phyloP scores from a whole-genome alignment of 2,329 filamentous ascomycete species.

The Ustulina deusta region DNA sequence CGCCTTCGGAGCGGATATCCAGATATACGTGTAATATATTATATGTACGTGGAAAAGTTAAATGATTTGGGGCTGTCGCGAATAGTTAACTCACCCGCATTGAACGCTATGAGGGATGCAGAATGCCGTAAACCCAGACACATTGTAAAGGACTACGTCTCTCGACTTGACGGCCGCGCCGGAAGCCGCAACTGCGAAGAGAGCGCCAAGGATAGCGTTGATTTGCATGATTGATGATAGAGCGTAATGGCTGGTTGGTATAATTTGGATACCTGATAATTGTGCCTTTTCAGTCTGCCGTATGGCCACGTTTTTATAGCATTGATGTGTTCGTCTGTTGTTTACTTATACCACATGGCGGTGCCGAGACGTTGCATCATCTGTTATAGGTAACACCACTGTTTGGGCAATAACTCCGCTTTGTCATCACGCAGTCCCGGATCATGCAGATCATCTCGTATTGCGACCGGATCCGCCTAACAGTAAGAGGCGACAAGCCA shows the following conservation, averaged over 20 bases:
- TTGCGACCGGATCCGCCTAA: conserved; percentile 22
- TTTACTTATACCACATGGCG: neutral
- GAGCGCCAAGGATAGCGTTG: conserved; percentile 23
- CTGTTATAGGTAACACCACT: neutral
- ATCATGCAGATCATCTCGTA: conserved; percentile 37
- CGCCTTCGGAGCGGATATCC: neutral
- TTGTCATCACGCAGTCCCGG: conserved; percentile 18
- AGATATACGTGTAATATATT: neutral
- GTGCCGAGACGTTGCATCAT: conserved; percentile 3
- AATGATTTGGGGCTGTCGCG: neutral
- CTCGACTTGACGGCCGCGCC: conserved; percentile 25
- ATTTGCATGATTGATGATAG: conserved; percentile 26
- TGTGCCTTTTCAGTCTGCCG: neutral
- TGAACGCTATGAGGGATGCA: conserved; percentile 30
- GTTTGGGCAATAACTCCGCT: conserved; percentile 32
- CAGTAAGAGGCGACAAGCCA: conserved; percentile 7
- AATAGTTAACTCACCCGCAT: conserved; percentile 29
- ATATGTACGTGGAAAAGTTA: neutral
- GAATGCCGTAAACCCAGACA: conserved; percentile 26
- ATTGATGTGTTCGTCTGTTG: conserved; percentile 7
- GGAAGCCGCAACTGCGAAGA: conserved; percentile 29
- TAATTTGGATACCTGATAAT: neutral
- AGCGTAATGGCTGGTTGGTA: neutral
- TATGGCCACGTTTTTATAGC: no score
- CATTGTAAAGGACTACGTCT: conserved; percentile 18